Base-by-base conservation (phyloP, 2,329 filamentous ascomycete species). In the Ophiocordyceps unilateralis region DNA sequence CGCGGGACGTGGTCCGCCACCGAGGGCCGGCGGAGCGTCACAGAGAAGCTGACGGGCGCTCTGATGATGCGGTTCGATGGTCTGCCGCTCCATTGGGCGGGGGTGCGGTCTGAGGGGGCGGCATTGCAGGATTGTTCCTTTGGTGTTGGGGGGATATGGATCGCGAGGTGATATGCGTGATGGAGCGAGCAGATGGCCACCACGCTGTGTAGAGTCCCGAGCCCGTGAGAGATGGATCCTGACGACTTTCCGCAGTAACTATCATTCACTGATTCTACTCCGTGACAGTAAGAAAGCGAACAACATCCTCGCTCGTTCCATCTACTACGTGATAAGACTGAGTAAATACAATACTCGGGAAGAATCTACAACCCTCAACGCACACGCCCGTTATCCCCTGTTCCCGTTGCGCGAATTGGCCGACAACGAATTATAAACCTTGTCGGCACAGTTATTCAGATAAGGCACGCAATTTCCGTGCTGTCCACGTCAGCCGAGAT, bases 41-140 rank as follows among this genome's bases (percentile, higher is more conserved):
- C 59, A 8, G 68, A 72, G 34, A 60, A 64, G 15, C 64, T 72
- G 47, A 62, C 72, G 21, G 61, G 65, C 15, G 63, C 58, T 19
- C 63, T 73, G 3, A 72, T 78, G 56, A 67, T 64, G 46, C 62
- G 66, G 34, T 62, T 79, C 7, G 76, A 79, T 46, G 64, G 65
- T 43, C 61, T 81, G 4, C 77, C 77, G 2, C 50, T 78, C 39
- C 74, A 81, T 53, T 62, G 63, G 50, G 62, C 70, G 3, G 78
- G 78, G 0, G 64, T 83, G 38, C 64, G 78, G 42, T 73, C 68
- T 9, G 60, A 67, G 12, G 58, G 61, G 2, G 65, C 61, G 9
- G 57, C 61, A 23, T 53, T 67, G 52, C 64, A 64, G 48, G 74
- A 81, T 48, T 62, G 61, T 39, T 58, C 58, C 2, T 63, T 66